phyloP scores from a whole-genome alignment of 768 basidiomycete species.

The Lentinula aciculospora region DNA sequence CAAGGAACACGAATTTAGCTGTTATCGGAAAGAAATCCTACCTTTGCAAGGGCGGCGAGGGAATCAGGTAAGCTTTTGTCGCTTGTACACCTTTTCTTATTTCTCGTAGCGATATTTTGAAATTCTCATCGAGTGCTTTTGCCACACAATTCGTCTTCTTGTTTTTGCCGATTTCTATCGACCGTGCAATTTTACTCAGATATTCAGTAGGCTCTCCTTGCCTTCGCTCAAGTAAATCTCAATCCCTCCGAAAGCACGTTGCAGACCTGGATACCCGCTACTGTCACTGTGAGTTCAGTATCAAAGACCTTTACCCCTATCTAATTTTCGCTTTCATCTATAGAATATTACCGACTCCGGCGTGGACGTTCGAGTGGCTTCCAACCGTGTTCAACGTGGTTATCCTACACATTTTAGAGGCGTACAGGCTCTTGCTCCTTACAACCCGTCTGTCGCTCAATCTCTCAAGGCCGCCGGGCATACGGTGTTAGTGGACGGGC shows the following conservation, averaged over 20 bases:
- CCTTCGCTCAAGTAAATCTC: neutral
- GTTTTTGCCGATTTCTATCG: too few relatives aligned
- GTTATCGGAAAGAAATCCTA: neutral
- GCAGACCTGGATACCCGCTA: neutral
- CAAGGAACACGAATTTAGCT: neutral
- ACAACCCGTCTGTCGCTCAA: neutral
- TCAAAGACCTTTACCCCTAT: too few relatives aligned
- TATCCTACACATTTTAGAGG: neutral
- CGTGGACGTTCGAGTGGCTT: neutral
- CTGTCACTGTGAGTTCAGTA: neutral
- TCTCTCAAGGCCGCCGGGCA: neutral
- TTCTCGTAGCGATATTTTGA: too few relatives aligned
- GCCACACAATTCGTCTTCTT: too few relatives aligned
- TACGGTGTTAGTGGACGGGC: neutral
- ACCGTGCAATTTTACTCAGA: too few relatives aligned
- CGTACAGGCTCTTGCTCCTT: neutral
- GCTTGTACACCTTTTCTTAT: too few relatives aligned
- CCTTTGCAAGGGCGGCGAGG: neutral
- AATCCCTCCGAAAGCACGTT: neutral
- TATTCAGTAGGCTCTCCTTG: neutral
- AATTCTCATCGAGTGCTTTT: too few relatives aligned
- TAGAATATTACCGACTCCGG: neutral
- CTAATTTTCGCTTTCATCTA: neutral
- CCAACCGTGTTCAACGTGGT: neutral
- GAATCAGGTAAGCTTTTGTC: neutral